Evolutionary conservation across 2,329 filamentous ascomycete species (phyloP), one percentile per base, ranked within the genome.

Genomic region (Ophiocordyceps unilateralis): DNA sequence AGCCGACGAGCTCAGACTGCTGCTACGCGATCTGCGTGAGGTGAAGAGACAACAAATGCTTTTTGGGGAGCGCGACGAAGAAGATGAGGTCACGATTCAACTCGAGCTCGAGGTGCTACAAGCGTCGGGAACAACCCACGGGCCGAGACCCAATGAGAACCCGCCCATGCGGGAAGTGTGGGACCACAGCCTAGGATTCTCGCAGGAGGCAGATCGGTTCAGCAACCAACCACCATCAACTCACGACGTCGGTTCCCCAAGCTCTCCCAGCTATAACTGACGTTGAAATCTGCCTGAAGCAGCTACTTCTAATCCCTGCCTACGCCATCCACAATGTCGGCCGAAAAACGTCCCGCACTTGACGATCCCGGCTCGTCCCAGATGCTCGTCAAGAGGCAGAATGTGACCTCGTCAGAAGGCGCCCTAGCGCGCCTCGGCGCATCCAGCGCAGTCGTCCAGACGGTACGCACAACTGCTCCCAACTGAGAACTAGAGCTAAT

Each of bases 321-420:
- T n/a, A n/a, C n/a, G n/a, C n/a, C 6, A 22, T 8, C 15, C 39
- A 57, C n/a, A 46, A 95, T 94, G 88, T 86, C 87, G 28, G 74
- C 83, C 48, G 88, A 93, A 64, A 96, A 98, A 67, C 78, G 91
- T 57, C 83, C 87, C 46, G 87, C 88, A n/a, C 79, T 83, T 47
- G 81, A 83, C 52, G 82, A 84, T 47, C 89, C 89, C 51, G 76
- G 80, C 53, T 77, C 78, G 21, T 78, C 79, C 41, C 84, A 93
- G 62, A 72, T 89, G 52, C 76, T 87, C 34, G 81, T 96, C 48
- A 98, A 96, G 69, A 74, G 89, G 58, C 87, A 89, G 59, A 93
- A 91, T 58, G 61, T 77, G 39, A 60, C 68, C 48, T 62, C 57
- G 20, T 66, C 65, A 15, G 64, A 60, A 46, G 65, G 66, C 45